A percentile compares a stretch with the other conserved stretches of the same genome.
phyloP scores from a whole-genome alignment of 768 basidiomycete genomes.

The Sarcodon aspratus region DNA sequence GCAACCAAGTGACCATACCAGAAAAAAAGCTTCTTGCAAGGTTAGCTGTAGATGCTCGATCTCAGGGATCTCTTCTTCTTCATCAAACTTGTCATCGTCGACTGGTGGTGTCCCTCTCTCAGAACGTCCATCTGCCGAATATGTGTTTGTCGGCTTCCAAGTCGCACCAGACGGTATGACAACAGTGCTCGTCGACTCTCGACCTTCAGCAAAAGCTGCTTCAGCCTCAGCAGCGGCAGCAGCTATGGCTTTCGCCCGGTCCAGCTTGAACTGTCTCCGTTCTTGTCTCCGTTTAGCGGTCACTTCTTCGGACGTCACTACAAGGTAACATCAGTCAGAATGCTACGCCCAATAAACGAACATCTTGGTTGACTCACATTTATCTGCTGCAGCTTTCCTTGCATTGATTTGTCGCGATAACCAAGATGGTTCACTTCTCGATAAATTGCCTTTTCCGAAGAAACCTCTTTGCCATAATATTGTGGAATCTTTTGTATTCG shows the following conservation, averaged over 20 bases:
- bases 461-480: constrained; percentile 86
- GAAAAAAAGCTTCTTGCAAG: constrained; percentile 81
- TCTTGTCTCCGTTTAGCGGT: constrained; percentile 81
- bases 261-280: constrained; percentile 86
- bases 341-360: background rate
- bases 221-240: constrained; percentile 74
- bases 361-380: constrained; percentile 16
- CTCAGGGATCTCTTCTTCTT: constrained; percentile 51
- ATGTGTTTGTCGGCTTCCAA: constrained; percentile 46
- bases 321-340: background rate
- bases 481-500: constrained; percentile 46
- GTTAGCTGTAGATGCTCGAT: constrained; percentile 89
- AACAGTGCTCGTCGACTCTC: constrained; percentile 46
- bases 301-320: constrained; percentile 80
- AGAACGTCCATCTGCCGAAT: constrained; percentile 7
- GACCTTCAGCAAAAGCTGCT: constrained; percentile 60
- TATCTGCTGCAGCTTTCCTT: constrained; percentile 44
- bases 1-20: constrained; percentile 77
- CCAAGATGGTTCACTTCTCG: constrained; percentile 94
- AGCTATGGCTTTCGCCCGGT: constrained; percentile 83
- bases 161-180: constrained; percentile 74
- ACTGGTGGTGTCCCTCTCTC: constrained; percentile 3
- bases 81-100: constrained; percentile 21
- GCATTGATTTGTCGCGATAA: constrained; percentile 65
- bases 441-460: constrained; percentile 95